Evolutionary conservation across 495 filamentous ascomycete species (phyloP).

Genomic region (Chaetomidium leptoderma): DNA sequence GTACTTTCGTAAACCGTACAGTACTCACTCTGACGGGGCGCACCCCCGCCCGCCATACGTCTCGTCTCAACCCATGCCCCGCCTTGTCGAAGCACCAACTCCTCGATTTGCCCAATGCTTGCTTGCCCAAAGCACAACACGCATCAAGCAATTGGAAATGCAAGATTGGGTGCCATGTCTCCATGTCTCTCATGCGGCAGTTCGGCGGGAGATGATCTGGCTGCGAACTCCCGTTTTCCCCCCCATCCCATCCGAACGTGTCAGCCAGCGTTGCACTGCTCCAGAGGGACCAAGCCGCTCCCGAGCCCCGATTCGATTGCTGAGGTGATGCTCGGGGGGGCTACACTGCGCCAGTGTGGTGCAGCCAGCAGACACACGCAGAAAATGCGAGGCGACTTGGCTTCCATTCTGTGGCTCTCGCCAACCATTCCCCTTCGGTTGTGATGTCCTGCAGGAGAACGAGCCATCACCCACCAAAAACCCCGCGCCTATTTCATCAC

Average conservation of each 20-base stretch:
- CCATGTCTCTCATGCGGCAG: slow-evolving; percentile 3
- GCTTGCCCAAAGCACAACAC: no score
- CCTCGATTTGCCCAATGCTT: no score
- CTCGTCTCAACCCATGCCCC: not conserved
- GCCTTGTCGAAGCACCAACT: not conserved
- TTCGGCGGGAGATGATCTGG: slow-evolving; percentile 2
- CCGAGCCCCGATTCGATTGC: slow-evolving; percentile 4
- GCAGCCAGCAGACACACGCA: slow-evolving; percentile 17
- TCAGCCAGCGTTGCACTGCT: slow-evolving; percentile 11
- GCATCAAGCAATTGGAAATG: slow-evolving; percentile 5
- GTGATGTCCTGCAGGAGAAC: slow-evolving; percentile 26
- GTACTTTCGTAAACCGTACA: no score
- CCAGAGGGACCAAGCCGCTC: slow-evolving; percentile 2
- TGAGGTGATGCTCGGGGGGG: not conserved
- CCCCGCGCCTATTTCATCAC: slow-evolving; percentile 11
- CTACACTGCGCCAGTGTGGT: slow-evolving; percentile 4
- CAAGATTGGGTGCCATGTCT: slow-evolving; percentile 14
- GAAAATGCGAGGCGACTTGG: slow-evolving; percentile 33
- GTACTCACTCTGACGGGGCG: not conserved
- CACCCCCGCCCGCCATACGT: not conserved
- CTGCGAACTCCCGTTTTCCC: not conserved
- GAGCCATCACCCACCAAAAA: slow-evolving; percentile 2
- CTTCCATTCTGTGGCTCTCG: slow-evolving; percentile 27
- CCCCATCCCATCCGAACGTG: not conserved
- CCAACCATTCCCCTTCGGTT: slow-evolving; percentile 22